Base-by-base conservation (phyloP, 2,329 filamentous ascomycete species). In the Fusarium decemcellulare region DNA sequence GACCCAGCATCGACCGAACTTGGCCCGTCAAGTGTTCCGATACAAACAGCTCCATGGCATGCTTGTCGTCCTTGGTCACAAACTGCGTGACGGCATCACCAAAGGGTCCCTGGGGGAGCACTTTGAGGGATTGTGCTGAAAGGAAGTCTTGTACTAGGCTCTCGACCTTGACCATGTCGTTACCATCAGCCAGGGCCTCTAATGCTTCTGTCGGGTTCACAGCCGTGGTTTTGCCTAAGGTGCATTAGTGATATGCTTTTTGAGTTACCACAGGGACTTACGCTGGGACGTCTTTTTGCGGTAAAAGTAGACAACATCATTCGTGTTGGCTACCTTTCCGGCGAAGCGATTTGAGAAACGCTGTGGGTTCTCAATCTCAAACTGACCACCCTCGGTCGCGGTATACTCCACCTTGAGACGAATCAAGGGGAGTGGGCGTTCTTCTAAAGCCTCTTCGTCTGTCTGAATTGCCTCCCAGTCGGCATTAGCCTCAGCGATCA, bases 331-430 rank as follows among this genome's bases (percentile, higher is more conserved):
- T 1, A 99, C 95, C 75, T 90, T 93, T n/a, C 91, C 92, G 2
- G 92, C 87, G 72, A 98, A 99, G 4, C 94, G 89, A 77, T 97
- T 97, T 0, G 95, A 98, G 76, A 98, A 98, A 9, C 96, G 90
- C 77, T 98, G 96, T 0, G 96, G 95, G 65, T 99, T 99, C 78
- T 98, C 96, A 68, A 92, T 91, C 71, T 98, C 93, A 74, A 94
- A 99, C 37, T 90, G 89, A 14, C 94, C 93, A 5, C 94, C 94
- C 46, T 97, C 93, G 0, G 92, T 92, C 0, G 94, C 90, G 0
- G 93, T 92, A 70, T 94, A 96, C 75, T 99, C 96, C 1, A 99
- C 95, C 65, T 95, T 94, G 15, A 99, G 87, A 18, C 96, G 90
- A 40, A 99, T 91, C 1, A 99, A 86, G 0, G 96, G 96, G 36